A percentile compares a stretch with the other conserved stretches of the same genome.
phyloP scores from a whole-genome alignment of 306 rosid genomes.

The Quercus bicolor region DNA sequence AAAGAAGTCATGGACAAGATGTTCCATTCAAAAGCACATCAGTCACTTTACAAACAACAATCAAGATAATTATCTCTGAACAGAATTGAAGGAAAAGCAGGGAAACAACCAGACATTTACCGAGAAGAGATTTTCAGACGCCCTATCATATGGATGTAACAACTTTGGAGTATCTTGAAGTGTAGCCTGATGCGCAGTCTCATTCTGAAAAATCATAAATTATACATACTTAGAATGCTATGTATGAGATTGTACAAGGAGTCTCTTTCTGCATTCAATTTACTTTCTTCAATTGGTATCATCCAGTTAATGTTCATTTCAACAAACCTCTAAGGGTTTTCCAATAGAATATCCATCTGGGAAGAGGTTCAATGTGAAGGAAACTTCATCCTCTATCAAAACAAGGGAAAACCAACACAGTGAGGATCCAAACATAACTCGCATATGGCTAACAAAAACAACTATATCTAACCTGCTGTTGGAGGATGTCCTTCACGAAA shows the following conservation, averaged over 20 bases:
- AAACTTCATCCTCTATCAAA: conserved; percentile 69
- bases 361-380: conserved; percentile 76
- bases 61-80: background rate
- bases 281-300: conserved; percentile 8
- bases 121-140: conserved; percentile 79
- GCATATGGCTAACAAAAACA: conserved; percentile 1
- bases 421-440: conserved; percentile 18
- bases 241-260: conserved; percentile 16
- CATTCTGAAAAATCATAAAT: conserved; percentile 58
- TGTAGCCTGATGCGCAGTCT: conserved; percentile 35
- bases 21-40: background rate
- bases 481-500: conserved; percentile 36
- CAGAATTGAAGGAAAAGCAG: conserved; percentile 6
- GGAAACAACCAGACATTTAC: conserved; percentile 46
- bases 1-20: background rate
- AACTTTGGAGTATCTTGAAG: conserved; percentile 63
- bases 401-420: conserved; percentile 21
- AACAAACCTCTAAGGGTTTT: conserved; percentile 82
- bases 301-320: conserved; percentile 8
- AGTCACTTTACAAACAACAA: background rate
- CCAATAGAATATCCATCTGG: conserved; percentile 86
- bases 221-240: conserved; percentile 10
- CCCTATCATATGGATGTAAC: conserved; percentile 88
- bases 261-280: background rate
- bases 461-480: conserved; percentile 36